A percentile compares a stretch with the other conserved stretches of the same genome.
Evolutionary conservation across 805 yeast species (phyloP).

Genomic region (Brettanomyces bruxellensis): DNA sequence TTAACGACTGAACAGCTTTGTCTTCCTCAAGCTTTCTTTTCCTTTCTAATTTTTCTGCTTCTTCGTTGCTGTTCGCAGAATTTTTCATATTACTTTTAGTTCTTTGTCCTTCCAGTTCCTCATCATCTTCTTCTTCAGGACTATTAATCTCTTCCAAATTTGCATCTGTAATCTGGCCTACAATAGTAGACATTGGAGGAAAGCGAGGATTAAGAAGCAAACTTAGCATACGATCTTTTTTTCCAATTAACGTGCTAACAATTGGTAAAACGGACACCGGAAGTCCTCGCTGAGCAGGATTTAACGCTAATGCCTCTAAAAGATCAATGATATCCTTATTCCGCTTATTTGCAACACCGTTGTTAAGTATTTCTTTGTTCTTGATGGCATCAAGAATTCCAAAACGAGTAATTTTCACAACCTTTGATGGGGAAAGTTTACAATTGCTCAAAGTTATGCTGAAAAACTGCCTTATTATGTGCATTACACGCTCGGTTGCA

Average conservation of each 20-base stretch:
- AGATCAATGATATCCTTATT: slow-evolving; percentile 35
- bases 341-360: slow-evolving; percentile 14
- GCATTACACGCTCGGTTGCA: slow-evolving; percentile 30
- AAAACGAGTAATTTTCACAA: slow-evolving; percentile 46
- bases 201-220: slow-evolving; percentile 68
- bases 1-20: not conserved
- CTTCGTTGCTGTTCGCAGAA: too few relatives aligned
- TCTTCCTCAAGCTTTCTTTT: not conserved
- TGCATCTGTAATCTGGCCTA: slow-evolving; percentile 1
- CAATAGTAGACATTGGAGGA: slow-evolving; percentile 34
- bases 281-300: slow-evolving; percentile 54
- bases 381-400: slow-evolving; percentile 29
- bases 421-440: slow-evolving; percentile 52
- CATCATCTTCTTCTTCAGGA: not conserved
- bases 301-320: slow-evolving; percentile 49
- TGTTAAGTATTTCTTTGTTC: slow-evolving; percentile 20
- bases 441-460: slow-evolving; percentile 37
- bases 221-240: slow-evolving; percentile 42
- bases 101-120: too few relatives aligned
- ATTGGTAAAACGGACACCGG: slow-evolving; percentile 61
- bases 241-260: slow-evolving; percentile 41
- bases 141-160: not conserved
- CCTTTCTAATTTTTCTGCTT: not conserved
- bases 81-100: too few relatives aligned
- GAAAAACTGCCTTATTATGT: slow-evolving; percentile 37